phyloP scores from a whole-genome alignment of 345 rosid species.

The Gossypioides kirkii region DNA sequence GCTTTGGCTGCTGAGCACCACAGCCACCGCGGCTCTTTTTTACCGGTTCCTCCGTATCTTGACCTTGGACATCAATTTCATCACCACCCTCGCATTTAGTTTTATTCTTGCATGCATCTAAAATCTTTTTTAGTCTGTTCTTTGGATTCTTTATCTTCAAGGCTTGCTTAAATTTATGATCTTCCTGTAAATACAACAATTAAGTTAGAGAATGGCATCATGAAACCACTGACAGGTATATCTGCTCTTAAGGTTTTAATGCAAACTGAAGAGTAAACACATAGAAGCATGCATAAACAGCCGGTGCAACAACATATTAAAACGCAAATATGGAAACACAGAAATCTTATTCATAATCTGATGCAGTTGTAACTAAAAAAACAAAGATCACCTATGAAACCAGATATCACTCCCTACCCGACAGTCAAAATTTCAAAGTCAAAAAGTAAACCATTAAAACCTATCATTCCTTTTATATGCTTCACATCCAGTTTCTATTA shows the following conservation, averaged over 20 bases:
- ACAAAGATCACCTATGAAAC: not conserved
- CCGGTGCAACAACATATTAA: not conserved
- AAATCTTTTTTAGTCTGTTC: slow-evolving; percentile 74
- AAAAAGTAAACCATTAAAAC: not conserved
- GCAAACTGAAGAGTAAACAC: not conserved
- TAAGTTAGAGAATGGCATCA: slow-evolving; percentile 25
- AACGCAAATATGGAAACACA: not conserved
- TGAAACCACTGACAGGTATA: not conserved
- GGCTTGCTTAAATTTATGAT: slow-evolving; percentile 91
- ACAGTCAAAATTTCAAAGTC: not conserved
- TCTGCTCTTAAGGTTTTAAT: not conserved
- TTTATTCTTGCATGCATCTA: slow-evolving; percentile 88
- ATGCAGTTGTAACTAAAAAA: not conserved
- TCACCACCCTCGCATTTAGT: slow-evolving; percentile 91
- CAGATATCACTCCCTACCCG: not conserved
- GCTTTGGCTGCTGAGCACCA: slow-evolving; percentile 83
- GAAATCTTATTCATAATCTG: not conserved
- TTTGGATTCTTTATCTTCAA: slow-evolving; percentile 88
- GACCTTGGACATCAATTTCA: slow-evolving; percentile 57
- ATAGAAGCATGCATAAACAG: not conserved
- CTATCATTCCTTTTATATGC: not conserved
- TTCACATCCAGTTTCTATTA: not conserved
- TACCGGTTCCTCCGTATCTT: slow-evolving; percentile 70
- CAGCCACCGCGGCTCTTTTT: slow-evolving; percentile 86
- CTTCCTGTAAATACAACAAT: slow-evolving; percentile 56